These are phyloP conservation scores for Phytophthora europaea DNA, from an alignment of 352 stramenopile species.

Conservation along the genomic window DNA sequence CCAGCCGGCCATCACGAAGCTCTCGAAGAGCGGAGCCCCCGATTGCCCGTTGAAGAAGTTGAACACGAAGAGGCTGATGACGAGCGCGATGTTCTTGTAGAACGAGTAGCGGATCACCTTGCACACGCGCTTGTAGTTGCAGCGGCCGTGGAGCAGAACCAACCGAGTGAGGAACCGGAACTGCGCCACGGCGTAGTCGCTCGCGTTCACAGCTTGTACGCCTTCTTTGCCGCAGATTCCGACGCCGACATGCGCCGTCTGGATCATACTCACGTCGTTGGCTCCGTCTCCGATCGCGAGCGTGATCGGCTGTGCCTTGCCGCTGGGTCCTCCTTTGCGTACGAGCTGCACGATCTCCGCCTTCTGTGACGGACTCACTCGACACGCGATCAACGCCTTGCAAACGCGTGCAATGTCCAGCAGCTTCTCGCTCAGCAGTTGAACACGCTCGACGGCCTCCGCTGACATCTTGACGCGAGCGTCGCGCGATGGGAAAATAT, in stretches of 20 bases:
- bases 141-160: slow-evolving; percentile 96
- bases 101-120: slow-evolving; percentile 98
- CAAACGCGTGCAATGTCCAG: slow-evolving; percentile 62
- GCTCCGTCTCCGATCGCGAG: slow-evolving; percentile 98
- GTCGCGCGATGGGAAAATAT: slow-evolving; percentile 75
- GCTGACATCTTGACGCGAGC: slow-evolving; percentile 46
- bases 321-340: slow-evolving; percentile 38
- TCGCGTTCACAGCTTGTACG: slow-evolving; percentile 97
- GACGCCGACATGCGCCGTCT: slow-evolving; percentile 97
- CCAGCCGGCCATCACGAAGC: slow-evolving; percentile 80
- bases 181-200: slow-evolving; percentile 95
- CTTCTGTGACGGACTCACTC: slow-evolving; percentile 88
- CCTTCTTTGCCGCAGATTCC: slow-evolving; percentile 98
- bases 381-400: slow-evolving; percentile 87
- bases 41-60: slow-evolving; percentile 95
- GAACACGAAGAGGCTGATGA: slow-evolving; percentile 93
- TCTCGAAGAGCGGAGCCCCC: slow-evolving; percentile 82
- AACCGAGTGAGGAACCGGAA: slow-evolving; percentile 96
- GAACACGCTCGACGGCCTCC: slow-evolving; percentile 36
- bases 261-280: slow-evolving; percentile 99
- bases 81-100: slow-evolving; percentile 98
- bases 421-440: slow-evolving; percentile 54
- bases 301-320: slow-evolving; percentile 74
- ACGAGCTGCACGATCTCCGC: slow-evolving; percentile 81
- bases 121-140: slow-evolving; percentile 97